Base-by-base conservation (phyloP, 805 yeast species). In the Debaryomyces hansenii region DNA sequence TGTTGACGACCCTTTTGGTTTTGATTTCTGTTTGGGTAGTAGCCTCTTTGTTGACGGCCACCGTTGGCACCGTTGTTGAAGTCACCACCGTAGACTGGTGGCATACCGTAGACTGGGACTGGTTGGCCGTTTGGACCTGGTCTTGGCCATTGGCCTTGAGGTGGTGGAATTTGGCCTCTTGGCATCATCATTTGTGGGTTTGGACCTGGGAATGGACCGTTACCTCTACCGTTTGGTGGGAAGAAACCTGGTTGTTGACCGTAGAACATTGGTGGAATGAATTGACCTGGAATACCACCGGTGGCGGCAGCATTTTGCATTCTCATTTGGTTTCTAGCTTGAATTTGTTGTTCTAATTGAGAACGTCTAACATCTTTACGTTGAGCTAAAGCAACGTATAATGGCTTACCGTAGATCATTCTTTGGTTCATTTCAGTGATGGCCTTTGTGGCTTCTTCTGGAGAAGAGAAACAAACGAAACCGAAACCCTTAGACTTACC, bases 371-470 rank as follows among this genome's bases (percentile, higher is more conserved):
- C 96, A 61, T 92, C 99, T 79, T 90, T 92, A 74, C 96, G 88
- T 83, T 94, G 99, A 60, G 99, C 99, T 66, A 94, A 84, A 51
- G 97, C 97, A 74, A 94, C 99, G 71, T 92, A 94, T 67, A 94
- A 80, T 63, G 98, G 99, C 82, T 94, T 94, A 69, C 91, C 90
- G 60, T 83, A 85, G 60, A 94, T 83, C 85, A 92, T 87, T 70
- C 90, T 87, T 77, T 90, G 97, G 83, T 92, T 90, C 96, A 92
- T 91, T 80, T 92, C 99, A 60, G 92, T 81, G 70, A 92, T 90
- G 56, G 99, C 99, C 78, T 90, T 90, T 63, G 96, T 88, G 59
- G 99, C 99, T 83, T 94, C 99, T 74, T 94, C 99, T 66, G 98
- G 97, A 55, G 94, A 74, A 47, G 96, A 84, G 87, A 85, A 94